Percentiles rank a stretch among this genome's conserved stretches.
Evolutionary conservation across 208 protist species (phyloP).

Genomic region (Lotmaria passim): DNA sequence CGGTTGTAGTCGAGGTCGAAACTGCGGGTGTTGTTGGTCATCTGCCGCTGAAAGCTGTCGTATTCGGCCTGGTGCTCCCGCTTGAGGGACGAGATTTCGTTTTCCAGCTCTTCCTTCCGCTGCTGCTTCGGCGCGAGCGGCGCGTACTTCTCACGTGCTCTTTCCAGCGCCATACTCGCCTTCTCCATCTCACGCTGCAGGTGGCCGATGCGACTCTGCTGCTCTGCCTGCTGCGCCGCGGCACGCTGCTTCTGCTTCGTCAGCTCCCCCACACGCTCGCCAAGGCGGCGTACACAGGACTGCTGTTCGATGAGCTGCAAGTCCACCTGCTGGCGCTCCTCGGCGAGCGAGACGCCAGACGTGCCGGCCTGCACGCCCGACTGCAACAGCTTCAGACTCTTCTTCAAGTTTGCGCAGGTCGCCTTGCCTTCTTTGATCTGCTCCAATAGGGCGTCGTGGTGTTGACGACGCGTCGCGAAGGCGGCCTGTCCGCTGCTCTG

Average conservation of each 20-base stretch:
- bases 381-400: slow-evolving; percentile 70
- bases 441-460: slow-evolving; percentile 51
- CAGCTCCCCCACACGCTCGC: slow-evolving; percentile 59
- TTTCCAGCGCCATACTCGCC: slow-evolving; percentile 44
- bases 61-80: slow-evolving; percentile 62
- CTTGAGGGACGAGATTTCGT: slow-evolving; percentile 49
- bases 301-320: slow-evolving; percentile 60
- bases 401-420: slow-evolving; percentile 69
- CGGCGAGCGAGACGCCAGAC: slow-evolving; percentile 78
- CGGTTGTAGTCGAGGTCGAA: slow-evolving; percentile 82
- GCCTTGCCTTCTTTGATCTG: slow-evolving; percentile 54
- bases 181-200: slow-evolving; percentile 39
- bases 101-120: slow-evolving; percentile 45
- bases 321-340: slow-evolving; percentile 74
- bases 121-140: slow-evolving; percentile 47
- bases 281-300: slow-evolving; percentile 45
- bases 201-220: slow-evolving; percentile 33
- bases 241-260: slow-evolving; percentile 47
- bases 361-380: slow-evolving; percentile 82
- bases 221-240: slow-evolving; percentile 47
- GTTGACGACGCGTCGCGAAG: slow-evolving; percentile 49
- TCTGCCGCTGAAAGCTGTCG: slow-evolving; percentile 68
- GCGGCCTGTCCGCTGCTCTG: slow-evolving; percentile 43
- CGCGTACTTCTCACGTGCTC: slow-evolving; percentile 34
- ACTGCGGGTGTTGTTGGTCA: slow-evolving; percentile 36